phyloP scores from a whole-genome alignment of 805 yeast genomes.

The Metschnikowia gelsemii region DNA sequence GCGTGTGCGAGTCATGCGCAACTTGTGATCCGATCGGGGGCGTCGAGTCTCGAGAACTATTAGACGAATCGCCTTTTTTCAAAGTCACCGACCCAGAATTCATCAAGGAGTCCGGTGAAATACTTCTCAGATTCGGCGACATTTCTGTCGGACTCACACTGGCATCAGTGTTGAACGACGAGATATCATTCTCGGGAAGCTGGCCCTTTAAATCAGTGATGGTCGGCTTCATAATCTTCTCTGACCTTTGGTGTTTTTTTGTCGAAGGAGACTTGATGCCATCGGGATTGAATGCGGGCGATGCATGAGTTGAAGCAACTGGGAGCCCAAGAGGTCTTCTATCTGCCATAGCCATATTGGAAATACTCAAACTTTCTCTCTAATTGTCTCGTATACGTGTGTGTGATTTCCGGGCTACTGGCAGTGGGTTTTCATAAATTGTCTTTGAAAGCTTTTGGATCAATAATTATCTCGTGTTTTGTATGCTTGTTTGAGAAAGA shows the following conservation, averaged over 20 bases:
- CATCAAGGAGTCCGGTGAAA: slow-evolving; percentile 46
- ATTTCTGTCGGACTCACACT: slow-evolving; percentile 30
- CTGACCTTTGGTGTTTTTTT: slow-evolving; percentile 1
- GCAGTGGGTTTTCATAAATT: neutral
- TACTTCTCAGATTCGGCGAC: slow-evolving; percentile 39
- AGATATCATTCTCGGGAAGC: slow-evolving; percentile 9
- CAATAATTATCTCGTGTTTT: too few relatives aligned
- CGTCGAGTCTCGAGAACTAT: slow-evolving; percentile 34
- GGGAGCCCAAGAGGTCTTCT: slow-evolving; percentile 62
- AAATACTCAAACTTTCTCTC: neutral
- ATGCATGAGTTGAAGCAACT: slow-evolving; percentile 46
- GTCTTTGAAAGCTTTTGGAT: neutral
- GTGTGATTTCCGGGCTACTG: neutral
- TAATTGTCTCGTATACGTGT: too few relatives aligned
- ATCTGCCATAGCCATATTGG: slow-evolving; percentile 60
- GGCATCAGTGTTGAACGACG: slow-evolving; percentile 9
- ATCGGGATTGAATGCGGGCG: slow-evolving; percentile 41
- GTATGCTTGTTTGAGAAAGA: neutral
- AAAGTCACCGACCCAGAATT: slow-evolving; percentile 23
- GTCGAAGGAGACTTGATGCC: slow-evolving; percentile 10
- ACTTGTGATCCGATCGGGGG: slow-evolving; percentile 21
- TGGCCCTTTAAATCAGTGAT: slow-evolving; percentile 21
- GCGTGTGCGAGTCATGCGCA: neutral
- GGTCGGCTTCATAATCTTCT: slow-evolving; percentile 16
- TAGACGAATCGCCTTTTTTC: slow-evolving; percentile 23